Evolutionary conservation across 176 grass and related monocot species (phyloP), one percentile per base, ranked within the genome.

Genomic region (sorghum (Sorghum bicolor)): DNA sequence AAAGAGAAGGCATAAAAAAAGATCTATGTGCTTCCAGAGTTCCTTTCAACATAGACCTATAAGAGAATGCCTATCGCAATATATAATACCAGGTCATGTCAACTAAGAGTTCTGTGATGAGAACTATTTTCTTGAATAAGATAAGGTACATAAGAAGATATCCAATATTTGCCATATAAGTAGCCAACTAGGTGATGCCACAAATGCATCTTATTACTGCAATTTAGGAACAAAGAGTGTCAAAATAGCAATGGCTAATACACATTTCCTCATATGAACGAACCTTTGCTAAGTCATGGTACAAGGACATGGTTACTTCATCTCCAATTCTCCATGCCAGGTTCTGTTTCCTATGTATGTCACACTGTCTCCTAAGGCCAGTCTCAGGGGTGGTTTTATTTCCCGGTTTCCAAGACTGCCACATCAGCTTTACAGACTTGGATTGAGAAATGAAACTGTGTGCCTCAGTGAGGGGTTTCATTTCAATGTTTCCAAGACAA

Each of bases 181-280:
- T 67, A 48, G 40, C 50, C 31, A 65, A 39, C n/a, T 80, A 62
- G 39, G 5, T 63, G 30, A 73, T 73, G 58, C 32, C 16, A 73
- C 55, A 79, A 37, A 72, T 57, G 60, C 72, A 84, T 55, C 61
- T 53, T 84, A 67, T 17, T 6, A 67, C 28, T 69, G 70, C 67
- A 73, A 26, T 26, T 61, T 32, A 82, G 24, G 47, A 71, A 29
- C 39, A 78, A 55, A 81, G 3, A 67, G 24, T 67, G 22, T 55
- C 43, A 55, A n/a, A 33, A 33, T 79, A 83, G 19, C 44, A 78
- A 55, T 41, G 67, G 32, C 43, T 25, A 53, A 55, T 72, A 62
- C 41, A 65, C 30, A 32, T 14, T 70, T 72, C 63, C 43, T 55
- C 31, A 31, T 78, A 64, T 64, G 14, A n/a, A n/a, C n/a, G n/a